A percentile compares a stretch with the other conserved stretches of the same genome.
These are phyloP conservation scores for Colletotrichum sp. DNA, from an alignment of 2,329 filamentous ascomycete genomes.

Conservation along the genomic window DNA sequence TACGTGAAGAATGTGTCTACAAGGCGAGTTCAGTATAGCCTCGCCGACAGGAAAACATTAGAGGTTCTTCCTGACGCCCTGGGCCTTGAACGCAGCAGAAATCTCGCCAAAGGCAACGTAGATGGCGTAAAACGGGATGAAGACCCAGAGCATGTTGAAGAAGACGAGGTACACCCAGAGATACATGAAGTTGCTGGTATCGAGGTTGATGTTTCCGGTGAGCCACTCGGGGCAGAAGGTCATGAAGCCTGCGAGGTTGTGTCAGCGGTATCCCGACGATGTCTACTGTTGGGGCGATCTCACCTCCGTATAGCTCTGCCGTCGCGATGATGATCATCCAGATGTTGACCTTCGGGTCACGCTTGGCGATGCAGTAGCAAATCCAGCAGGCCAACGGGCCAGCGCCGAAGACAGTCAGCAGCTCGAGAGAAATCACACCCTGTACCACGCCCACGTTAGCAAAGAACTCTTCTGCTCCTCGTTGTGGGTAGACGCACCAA, in stretches of 20 bases:
- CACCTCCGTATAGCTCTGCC: conserved; percentile 69
- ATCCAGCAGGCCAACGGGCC: conserved; percentile 65
- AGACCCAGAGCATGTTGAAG: conserved; percentile 73
- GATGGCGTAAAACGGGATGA: conserved; percentile 64
- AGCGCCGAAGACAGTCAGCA: conserved; percentile 68
- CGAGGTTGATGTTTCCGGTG: conserved; percentile 64
- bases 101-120: conserved; percentile 62
- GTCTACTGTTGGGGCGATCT: conserved; percentile 22
- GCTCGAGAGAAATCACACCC: conserved; percentile 68
- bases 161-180: conserved; percentile 72
- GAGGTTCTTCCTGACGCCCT: conserved; percentile 33
- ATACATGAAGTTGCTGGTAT: conserved; percentile 72
- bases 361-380: conserved; percentile 64
- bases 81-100: conserved; percentile 52
- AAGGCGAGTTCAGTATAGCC: not conserved
- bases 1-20: not conserved
- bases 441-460: conserved; percentile 24
- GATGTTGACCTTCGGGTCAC: conserved; percentile 60
- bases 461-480: not conserved
- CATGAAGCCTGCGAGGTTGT: conserved; percentile 61
- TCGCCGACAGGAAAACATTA: not conserved
- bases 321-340: conserved; percentile 71
- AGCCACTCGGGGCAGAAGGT: conserved; percentile 76
- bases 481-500: conserved; percentile 43
- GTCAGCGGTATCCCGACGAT: not conserved